Percentiles rank a stretch among this genome's conserved stretches.
These are phyloP conservation scores for Aspergillus saccharolyticus DNA, from an alignment of 495 filamentous ascomycete genomes.

Conservation along the genomic window DNA sequence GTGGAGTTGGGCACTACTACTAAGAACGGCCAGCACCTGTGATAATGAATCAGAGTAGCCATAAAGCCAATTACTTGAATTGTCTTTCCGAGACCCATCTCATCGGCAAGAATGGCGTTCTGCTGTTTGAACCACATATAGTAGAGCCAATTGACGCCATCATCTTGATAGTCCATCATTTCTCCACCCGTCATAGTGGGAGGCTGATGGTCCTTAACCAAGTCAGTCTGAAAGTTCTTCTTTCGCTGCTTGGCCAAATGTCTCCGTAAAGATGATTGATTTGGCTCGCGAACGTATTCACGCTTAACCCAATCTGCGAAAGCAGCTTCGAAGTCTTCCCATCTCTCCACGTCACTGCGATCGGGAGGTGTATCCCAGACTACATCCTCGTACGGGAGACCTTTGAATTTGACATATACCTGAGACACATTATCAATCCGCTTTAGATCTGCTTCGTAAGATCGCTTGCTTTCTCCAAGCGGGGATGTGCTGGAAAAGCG, in stretches of 20 bases:
- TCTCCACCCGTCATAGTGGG: constrained; percentile 66
- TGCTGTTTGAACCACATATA: constrained; percentile 76
- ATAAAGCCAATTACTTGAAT: constrained; percentile 88
- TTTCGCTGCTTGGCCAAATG: constrained; percentile 58
- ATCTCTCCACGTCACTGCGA: constrained; percentile 60
- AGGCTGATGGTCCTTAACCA: constrained; percentile 71
- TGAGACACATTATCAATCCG: constrained; percentile 62
- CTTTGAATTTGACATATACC: constrained; percentile 86
- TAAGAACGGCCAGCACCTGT: constrained; percentile 86
- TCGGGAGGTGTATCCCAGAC: constrained; percentile 84
- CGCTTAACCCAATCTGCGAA: constrained; percentile 81
- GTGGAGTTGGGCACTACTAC: constrained; percentile 92
- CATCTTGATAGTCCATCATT: constrained; percentile 89
- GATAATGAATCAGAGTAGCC: constrained; percentile 69
- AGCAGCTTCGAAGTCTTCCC: constrained; percentile 74
- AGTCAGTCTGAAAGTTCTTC: constrained; percentile 57
- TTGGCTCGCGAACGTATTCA: constrained; percentile 59
- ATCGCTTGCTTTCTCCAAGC: background rate
- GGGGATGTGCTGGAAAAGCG: constrained; percentile 44
- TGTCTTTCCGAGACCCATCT: constrained; percentile 99
- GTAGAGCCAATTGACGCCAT: constrained; percentile 95
- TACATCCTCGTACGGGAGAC: constrained; percentile 86
- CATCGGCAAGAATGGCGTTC: constrained; percentile 94
- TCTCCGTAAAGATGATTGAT: constrained; percentile 47
- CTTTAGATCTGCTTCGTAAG: constrained; percentile 56